Evolutionary conservation across 106 monocot species (phyloP).

Genomic region (Dendrobium nobile): DNA sequence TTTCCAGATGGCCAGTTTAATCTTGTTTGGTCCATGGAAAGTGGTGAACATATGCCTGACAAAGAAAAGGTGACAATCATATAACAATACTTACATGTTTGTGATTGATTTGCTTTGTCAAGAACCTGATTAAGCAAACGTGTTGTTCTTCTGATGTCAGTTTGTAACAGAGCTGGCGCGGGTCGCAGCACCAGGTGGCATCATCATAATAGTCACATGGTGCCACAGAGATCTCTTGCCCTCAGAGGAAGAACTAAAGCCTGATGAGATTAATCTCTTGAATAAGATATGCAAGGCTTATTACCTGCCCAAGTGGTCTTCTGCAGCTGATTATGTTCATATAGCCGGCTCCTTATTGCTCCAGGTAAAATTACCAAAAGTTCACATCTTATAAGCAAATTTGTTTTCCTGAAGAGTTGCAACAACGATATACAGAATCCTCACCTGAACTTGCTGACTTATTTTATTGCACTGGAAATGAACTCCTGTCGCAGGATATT

Average conservation of each 20-base stretch:
- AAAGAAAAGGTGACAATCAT: slow-evolving; percentile 41
- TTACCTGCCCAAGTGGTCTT: slow-evolving; percentile 86
- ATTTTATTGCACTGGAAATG: no score
- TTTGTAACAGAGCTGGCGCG: slow-evolving; percentile 83
- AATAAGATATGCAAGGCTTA: slow-evolving; percentile 59
- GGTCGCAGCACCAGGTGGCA: slow-evolving; percentile 82
- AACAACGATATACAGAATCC: no score
- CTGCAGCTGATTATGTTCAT: slow-evolving; percentile 70
- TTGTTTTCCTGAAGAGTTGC: no score
- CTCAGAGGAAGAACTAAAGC: slow-evolving; percentile 41
- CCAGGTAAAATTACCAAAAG: slow-evolving; percentile 26
- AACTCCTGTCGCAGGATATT: slow-evolving; percentile 49
- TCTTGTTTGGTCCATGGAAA: slow-evolving; percentile 92
- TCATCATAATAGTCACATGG: slow-evolving; percentile 87
- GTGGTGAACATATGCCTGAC: slow-evolving; percentile 85
- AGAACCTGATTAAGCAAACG: neutral
- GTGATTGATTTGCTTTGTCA: neutral
- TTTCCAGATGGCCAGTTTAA: slow-evolving; percentile 77
- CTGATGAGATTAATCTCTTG: slow-evolving; percentile 65
- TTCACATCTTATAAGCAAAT: neutral
- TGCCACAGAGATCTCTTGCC: slow-evolving; percentile 81
- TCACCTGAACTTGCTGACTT: no score
- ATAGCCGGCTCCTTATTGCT: slow-evolving; percentile 64
- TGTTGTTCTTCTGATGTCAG: slow-evolving; percentile 20
- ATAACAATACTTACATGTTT: neutral